Evolutionary conservation across 495 filamentous ascomycete species (phyloP).

Genomic region (Tuber melanosporum): DNA sequence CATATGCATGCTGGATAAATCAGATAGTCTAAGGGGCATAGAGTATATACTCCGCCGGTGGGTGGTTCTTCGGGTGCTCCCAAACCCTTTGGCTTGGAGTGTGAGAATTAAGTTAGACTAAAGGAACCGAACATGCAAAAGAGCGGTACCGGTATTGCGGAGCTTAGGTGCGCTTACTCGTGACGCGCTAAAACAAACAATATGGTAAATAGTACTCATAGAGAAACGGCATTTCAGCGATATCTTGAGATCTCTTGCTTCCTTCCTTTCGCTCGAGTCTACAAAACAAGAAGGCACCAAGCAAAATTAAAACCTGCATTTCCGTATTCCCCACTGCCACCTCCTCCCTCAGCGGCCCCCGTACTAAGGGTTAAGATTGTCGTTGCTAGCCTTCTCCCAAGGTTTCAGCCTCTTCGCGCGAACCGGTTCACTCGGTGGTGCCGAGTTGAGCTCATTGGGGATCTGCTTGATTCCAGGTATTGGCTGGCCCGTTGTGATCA

Average conservation of each 20-base stretch:
- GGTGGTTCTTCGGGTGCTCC: background rate
- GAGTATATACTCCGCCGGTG: background rate
- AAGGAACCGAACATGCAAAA: background rate
- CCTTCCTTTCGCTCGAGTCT: background rate
- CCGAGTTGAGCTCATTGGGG: slow-evolving; percentile 61
- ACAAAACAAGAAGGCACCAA: background rate
- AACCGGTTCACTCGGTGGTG: slow-evolving; percentile 42
- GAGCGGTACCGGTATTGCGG: background rate
- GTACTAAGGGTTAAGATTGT: background rate
- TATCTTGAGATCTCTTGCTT: background rate
- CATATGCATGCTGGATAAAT: background rate
- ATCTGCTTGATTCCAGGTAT: slow-evolving; percentile 89
- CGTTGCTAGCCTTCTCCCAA: slow-evolving; percentile 55
- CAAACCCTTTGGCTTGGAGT: background rate
- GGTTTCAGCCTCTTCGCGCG: slow-evolving; percentile 61
- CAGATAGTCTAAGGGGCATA: background rate
- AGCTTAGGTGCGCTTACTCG: background rate
- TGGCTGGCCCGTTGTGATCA: slow-evolving; percentile 74
- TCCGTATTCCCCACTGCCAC: background rate
- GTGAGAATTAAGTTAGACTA: background rate
- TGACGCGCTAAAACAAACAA: background rate
- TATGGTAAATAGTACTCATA: background rate
- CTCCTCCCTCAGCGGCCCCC: background rate
- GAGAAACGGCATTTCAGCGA: background rate
- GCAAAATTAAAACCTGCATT: background rate